Conservation (phyloP, 495 filamentous ascomycete species). For the Saxophila tyrrhenica region DNA sequence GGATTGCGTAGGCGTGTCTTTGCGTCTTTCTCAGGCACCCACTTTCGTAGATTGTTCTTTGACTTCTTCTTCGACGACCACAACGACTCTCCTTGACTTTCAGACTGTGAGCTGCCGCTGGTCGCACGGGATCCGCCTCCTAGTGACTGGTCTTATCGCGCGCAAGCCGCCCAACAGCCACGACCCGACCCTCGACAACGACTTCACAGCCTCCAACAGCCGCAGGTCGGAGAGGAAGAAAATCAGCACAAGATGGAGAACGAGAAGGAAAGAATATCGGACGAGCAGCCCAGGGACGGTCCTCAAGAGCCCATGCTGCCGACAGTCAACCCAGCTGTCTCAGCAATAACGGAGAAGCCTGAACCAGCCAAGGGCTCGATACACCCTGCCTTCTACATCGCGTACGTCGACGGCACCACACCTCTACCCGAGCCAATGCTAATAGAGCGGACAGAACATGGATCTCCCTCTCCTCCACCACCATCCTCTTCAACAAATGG, state of each 20-base stretch:
- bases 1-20: not conserved
- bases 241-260: constrained; percentile 37
- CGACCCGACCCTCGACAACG: not conserved
- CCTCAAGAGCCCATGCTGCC: constrained; percentile 54
- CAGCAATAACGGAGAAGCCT: constrained; percentile 45
- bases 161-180: not conserved
- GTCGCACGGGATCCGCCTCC: too few species aligned
- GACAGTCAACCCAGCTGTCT: constrained; percentile 54
- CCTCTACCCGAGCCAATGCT: not conserved
- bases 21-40: not conserved
- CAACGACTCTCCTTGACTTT: not conserved
- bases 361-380: constrained; percentile 51
- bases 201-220: too few species aligned
- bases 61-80: not conserved
- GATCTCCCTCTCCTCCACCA: constrained; percentile 83
- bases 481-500: constrained; percentile 99
- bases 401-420: constrained; percentile 44
- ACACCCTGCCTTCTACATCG: constrained; percentile 82
- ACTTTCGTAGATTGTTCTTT: not conserved
- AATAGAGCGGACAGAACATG: constrained; percentile 49
- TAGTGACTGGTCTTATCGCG: too few species aligned
- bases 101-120: not conserved
- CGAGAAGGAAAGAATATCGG: constrained; percentile 66
- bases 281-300: constrained; percentile 41
- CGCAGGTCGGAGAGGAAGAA: not conserved